Evolutionary conservation across 2,329 filamentous ascomycete genomes (phyloP).

Genomic region (Fusarium devonianum): DNA sequence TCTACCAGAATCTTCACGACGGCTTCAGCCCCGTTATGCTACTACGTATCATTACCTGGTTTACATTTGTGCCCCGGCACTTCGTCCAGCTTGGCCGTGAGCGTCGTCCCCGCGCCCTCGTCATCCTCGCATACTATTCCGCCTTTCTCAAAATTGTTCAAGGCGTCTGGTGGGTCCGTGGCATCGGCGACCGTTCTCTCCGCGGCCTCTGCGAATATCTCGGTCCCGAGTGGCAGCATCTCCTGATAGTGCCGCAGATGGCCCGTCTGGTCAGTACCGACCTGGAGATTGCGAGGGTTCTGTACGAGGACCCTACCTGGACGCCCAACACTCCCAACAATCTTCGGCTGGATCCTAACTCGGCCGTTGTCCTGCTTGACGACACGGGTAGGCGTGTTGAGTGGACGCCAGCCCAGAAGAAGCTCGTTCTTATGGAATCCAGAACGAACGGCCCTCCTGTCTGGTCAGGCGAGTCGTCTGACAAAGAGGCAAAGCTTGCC

Average conservation of each 20-base stretch:
- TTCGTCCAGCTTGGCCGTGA: constrained; percentile 55
- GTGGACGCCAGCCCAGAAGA: constrained; percentile 33
- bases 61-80: constrained; percentile 56
- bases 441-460: constrained; percentile 1
- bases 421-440: constrained; percentile 32
- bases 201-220: constrained; percentile 52
- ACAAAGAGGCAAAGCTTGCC: background rate
- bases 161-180: constrained; percentile 59
- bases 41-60: constrained; percentile 60
- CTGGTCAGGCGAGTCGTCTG: background rate
- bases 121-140: constrained; percentile 62
- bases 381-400: constrained; percentile 34
- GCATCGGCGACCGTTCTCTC: constrained; percentile 56
- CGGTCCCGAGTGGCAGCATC: constrained; percentile 50
- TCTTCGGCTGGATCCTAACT: constrained; percentile 23
- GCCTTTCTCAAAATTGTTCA: constrained; percentile 56
- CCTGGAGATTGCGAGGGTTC: constrained; percentile 49
- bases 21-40: constrained; percentile 55
- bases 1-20: constrained; percentile 57
- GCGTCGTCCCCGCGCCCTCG: constrained; percentile 54
- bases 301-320: constrained; percentile 57
- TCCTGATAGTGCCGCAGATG: constrained; percentile 52
- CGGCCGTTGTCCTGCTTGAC: constrained; percentile 31
- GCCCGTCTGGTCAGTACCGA: constrained; percentile 46
- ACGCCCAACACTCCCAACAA: constrained; percentile 31